phyloP scores from a whole-genome alignment of 139 green algal genomes.

The Auxenochlorella pyrenoidosa region DNA sequence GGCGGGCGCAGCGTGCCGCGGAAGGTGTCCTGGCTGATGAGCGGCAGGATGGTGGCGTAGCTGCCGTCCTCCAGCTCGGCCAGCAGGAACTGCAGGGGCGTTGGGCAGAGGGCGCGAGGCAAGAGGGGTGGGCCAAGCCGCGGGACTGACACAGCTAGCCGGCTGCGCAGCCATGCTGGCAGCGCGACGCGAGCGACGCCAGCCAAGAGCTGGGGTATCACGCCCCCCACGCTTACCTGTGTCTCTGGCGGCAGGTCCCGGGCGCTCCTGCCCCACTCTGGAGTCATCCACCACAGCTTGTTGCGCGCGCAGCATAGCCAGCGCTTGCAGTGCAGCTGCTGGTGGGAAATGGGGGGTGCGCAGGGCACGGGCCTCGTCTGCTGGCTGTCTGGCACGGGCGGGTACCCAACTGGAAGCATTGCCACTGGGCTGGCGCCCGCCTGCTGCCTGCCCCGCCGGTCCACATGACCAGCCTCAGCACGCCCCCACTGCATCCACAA shows the following conservation, averaged over 20 bases:
- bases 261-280: constrained; percentile 82
- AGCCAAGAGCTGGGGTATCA: too few relatives aligned
- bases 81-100: constrained; percentile 76
- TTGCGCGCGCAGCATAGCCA: constrained; percentile 79
- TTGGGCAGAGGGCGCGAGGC: too few relatives aligned
- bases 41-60: constrained; percentile 84
- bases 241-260: constrained; percentile 87
- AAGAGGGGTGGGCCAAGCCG: too few relatives aligned
- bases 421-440: too few relatives aligned
- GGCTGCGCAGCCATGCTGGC: too few relatives aligned
- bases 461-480: too few relatives aligned
- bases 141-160: too few relatives aligned
- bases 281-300: constrained; percentile 96
- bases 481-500: too few relatives aligned
- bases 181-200: neutral
- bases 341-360: neutral
- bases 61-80: constrained; percentile 71
- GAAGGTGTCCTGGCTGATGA: constrained; percentile 83
- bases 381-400: too few relatives aligned
- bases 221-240: constrained; percentile 64
- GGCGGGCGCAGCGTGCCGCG: constrained; percentile 73
- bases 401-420: too few relatives aligned
- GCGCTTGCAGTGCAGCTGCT: constrained; percentile 54
- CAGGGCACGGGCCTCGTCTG: too few relatives aligned
- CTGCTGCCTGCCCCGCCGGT: too few relatives aligned